Evolutionary conservation across 257 asterid genomes (phyloP).

Genomic region (Solanum pinnatisectum): DNA sequence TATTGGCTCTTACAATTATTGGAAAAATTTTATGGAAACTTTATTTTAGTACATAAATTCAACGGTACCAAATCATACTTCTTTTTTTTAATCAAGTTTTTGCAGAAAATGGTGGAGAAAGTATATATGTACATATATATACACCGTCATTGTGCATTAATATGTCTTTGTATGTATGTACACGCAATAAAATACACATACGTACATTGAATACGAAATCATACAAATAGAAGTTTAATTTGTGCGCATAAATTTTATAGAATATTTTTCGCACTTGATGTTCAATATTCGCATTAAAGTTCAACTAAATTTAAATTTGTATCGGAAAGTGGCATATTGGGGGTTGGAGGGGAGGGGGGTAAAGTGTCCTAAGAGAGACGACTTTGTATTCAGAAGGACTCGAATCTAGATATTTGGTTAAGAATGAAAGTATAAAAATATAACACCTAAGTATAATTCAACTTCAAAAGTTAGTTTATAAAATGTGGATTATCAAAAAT

Average conservation of each 20-base stretch:
- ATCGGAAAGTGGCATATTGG: background rate
- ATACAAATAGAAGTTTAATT: background rate
- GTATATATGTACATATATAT: background rate
- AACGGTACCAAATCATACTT: background rate
- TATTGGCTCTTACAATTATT: background rate
- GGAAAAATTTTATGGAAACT: background rate
- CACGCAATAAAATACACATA: background rate
- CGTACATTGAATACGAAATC: background rate
- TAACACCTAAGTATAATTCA: background rate
- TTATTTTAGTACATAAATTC: background rate
- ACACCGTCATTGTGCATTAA: background rate
- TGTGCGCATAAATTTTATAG: background rate
- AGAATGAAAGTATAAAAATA: background rate
- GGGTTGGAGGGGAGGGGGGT: no score
- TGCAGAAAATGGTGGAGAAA: background rate
- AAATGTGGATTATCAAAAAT: no score
- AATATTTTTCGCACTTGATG: no score
- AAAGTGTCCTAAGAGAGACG: no score
- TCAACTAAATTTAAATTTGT: no score
- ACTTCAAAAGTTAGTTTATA: no score
- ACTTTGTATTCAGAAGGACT: no score
- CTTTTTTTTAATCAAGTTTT: background rate
- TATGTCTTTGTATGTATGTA: background rate
- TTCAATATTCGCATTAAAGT: no score
- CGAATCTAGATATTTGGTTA: no score